Percentiles rank a stretch among this genome's conserved stretches.
These are phyloP conservation scores for Beta macrorhiza DNA, from an alignment of 179 eudicot species.

Conservation along the genomic window DNA sequence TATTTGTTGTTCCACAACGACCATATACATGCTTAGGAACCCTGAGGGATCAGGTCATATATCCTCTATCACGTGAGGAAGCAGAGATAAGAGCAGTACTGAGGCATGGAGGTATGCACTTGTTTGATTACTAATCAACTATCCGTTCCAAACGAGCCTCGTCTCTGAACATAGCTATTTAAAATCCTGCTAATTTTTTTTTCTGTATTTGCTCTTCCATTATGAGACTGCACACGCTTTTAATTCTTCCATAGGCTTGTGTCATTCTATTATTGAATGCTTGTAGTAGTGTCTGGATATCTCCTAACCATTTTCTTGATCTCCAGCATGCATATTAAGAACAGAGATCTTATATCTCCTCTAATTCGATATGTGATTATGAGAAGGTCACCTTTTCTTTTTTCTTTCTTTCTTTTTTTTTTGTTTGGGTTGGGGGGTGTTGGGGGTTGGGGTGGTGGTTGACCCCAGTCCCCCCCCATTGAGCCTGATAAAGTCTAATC, in stretches of 20 bases:
- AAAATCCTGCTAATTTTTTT: background rate
- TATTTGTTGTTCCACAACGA: constrained; percentile 87
- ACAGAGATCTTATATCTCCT: background rate
- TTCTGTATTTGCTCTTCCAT: background rate
- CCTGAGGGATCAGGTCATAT: constrained; percentile 89
- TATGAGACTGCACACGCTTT: background rate
- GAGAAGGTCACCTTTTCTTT: background rate
- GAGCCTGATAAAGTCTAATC: background rate
- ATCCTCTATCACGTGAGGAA: constrained; percentile 76
- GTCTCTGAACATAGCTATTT: background rate
- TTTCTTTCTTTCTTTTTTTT: background rate
- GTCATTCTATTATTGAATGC: background rate
- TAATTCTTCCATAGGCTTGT: background rate
- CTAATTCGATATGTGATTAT: background rate
- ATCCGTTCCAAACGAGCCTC: background rate
- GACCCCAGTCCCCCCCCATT: background rate
- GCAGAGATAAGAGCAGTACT: constrained; percentile 57
- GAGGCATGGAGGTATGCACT: constrained; percentile 34
- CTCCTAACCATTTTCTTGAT: background rate
- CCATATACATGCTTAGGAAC: constrained; percentile 97
- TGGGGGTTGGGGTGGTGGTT: background rate
- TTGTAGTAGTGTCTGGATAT: background rate
- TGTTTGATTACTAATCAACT: background rate
- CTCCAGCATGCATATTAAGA: background rate
- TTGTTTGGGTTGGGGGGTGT: background rate